These are phyloP conservation scores for Cadophora sp. DNA, from an alignment of 2,329 filamentous ascomycete species.

Conservation along the genomic window DNA sequence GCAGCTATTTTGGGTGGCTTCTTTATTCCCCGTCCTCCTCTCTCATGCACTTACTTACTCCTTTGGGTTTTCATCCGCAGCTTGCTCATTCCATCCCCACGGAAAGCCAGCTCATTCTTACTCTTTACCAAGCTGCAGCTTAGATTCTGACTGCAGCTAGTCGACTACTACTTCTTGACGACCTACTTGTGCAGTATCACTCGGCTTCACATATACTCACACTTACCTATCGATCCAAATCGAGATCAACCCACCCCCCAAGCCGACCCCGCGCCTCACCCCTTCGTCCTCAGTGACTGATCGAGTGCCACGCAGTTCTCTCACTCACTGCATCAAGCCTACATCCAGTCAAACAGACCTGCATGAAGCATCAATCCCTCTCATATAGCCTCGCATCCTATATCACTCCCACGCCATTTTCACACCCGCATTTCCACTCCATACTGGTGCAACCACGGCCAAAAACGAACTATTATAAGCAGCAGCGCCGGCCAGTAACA, in stretches of 20 bases:
- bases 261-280: not conserved
- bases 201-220: not conserved
- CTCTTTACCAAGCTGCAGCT: not conserved
- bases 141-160: not conserved
- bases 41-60: not conserved
- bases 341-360: not conserved
- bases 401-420: constrained; percentile 2
- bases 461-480: constrained; percentile 1
- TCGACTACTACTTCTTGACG: not conserved
- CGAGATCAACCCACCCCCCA: not conserved
- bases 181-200: not conserved
- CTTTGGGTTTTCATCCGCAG: not conserved
- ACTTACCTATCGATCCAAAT: not conserved
- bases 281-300: not conserved
- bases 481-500: not conserved
- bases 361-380: not conserved
- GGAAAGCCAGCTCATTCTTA: constrained; percentile 12
- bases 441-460: not conserved
- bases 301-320: constrained; percentile 5
- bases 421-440: not conserved
- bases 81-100: not conserved
- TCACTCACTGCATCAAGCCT: constrained; percentile 6
- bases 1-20: not conserved
- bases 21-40: not conserved
- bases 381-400: constrained; percentile 10